Base-by-base conservation (phyloP, 2,329 filamentous ascomycete genomes). In the Fusarium subglutinans region DNA sequence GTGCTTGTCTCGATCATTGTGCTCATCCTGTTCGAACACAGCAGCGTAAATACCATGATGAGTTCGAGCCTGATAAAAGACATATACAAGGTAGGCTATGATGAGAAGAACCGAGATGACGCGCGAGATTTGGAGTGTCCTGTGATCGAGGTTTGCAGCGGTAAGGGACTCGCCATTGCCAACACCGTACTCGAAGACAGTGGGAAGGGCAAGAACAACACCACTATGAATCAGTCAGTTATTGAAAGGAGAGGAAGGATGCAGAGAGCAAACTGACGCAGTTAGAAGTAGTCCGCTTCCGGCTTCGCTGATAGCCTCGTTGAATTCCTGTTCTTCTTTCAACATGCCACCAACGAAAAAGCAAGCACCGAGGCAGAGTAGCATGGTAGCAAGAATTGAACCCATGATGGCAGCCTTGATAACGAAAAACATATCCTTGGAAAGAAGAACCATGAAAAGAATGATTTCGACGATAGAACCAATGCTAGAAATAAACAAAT, bases 391-490 rank as follows among this genome's bases (percentile, higher is more conserved):
- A 40, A 97, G 82, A 50, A 97, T 93, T 1, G 93, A 96, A 41
- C 94, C 94, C 1, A 97, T 84, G 63, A 97, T 95, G 33, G 94
- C 94, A 60, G 93, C 93, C 79, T 94, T 90, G 76, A 97, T 94
- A 75, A 96, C 93, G n/a, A 88, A 86, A 68, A 92, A 91, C 80
- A 85, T 82, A 58, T 85, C 74, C 5, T 85, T 81, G 17, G 80
- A 81, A 9, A 96, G 86, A 50, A 97, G 84, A 6, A 95, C 89
- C 85, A 96, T 92, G 82, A 97, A 96, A 37, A 97, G 84, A 53
- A 97, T 89, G 64, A 97, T 92, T 80, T 97, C 94, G 59, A 96
- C 93, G 15, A 95, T 83, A 2, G 93, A 93, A 6, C 92, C 93
- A 58, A 95, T 80, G 1, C 85, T 86, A 37, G 22, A 44, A 38